Percentiles rank a stretch among this genome's conserved stretches.
Evolutionary conservation across 306 rosid genomes (phyloP).

Genomic region (Ochetophila trinervis): DNA sequence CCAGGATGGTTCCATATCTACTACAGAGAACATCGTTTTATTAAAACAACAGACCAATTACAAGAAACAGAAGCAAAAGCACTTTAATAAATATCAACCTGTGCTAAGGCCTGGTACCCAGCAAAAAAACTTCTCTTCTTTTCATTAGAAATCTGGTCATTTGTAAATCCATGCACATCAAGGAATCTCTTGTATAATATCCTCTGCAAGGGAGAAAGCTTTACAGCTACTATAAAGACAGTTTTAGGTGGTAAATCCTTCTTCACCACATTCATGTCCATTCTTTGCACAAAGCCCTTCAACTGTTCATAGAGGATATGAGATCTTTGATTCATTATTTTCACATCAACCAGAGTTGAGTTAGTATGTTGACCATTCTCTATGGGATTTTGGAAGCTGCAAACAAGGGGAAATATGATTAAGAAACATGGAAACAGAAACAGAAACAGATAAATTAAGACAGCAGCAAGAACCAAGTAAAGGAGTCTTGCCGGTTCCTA

Average conservation of each 20-base stretch:
- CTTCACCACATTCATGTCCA: conserved; percentile 95
- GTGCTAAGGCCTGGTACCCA: conserved; percentile 96
- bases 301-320: conserved; percentile 85
- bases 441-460: conserved; percentile 7
- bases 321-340: conserved; percentile 98
- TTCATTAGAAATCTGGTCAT: conserved; percentile 51
- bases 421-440: conserved; percentile 10
- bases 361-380: conserved; percentile 98
- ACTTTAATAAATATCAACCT: conserved; percentile 44
- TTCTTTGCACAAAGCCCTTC: conserved; percentile 96
- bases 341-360: conserved; percentile 83
- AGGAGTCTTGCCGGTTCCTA: conserved; percentile 78
- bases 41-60: conserved; percentile 14
- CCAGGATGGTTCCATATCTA: conserved; percentile 99
- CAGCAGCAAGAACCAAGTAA: conserved; percentile 24
- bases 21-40: conserved; percentile 31
- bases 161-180: conserved; percentile 85
- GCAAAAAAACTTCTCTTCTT: conserved; percentile 86
- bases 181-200: conserved; percentile 85
- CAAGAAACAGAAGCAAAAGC: conserved; percentile 22
- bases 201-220: conserved; percentile 90
- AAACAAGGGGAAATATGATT: conserved; percentile 20
- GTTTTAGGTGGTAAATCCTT: conserved; percentile 98
- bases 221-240: conserved; percentile 87
- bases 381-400: conserved; percentile 97